Evolutionary conservation across 441 rosid species (phyloP), one percentile per base, ranked within the genome.

Genomic region (Eugenia klotzschiana): DNA sequence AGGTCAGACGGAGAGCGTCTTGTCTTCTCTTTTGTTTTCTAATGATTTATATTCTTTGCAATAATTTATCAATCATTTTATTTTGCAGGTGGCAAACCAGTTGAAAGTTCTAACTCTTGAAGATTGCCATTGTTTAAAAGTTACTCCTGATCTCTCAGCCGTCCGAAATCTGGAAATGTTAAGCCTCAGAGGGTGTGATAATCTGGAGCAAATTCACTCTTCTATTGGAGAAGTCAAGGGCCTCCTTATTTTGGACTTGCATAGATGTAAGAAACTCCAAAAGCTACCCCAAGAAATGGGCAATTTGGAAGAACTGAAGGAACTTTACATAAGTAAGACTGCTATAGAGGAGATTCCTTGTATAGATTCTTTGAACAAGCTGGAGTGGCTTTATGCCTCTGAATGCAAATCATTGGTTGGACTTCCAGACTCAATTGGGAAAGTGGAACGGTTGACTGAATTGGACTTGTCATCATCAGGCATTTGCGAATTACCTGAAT

Each of bases 281-380:
- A 3, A 55, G 27, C 15, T 55, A 4, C 58, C 58, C 0, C 1
- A 0, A 55, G 58, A n/a, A n/a, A 55, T 55, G 0, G 14, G 58
- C 14, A 4, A 23, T 2, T 55, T 55, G 58, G 7, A 55, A 55
- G 27, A 55, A n/a, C 3, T 55, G 3, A 5, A n/a, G 60, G 15
- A 10, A 55, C 58, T 55, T 22, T 0, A 0, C 10, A 53, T 53
- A 22, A 1, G 4, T 0, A 0, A 1, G n/a, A 18, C 10, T 22
- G 5, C 25, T 0, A n/a, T 55, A 23, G 0, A 55, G 26, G 27
- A 55, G 4, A 55, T 55, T 10, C 27, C 58, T 55, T 10, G 3
- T 4, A n/a, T 55, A 55, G 6, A 0, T n/a, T 23, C 3, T 55
- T 4, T 55, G 7, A n/a, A 4, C 3, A 9, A 23, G 27, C 27